phyloP scores from a whole-genome alignment of 768 basidiomycete species.

The Tricholoma flavovirens region DNA sequence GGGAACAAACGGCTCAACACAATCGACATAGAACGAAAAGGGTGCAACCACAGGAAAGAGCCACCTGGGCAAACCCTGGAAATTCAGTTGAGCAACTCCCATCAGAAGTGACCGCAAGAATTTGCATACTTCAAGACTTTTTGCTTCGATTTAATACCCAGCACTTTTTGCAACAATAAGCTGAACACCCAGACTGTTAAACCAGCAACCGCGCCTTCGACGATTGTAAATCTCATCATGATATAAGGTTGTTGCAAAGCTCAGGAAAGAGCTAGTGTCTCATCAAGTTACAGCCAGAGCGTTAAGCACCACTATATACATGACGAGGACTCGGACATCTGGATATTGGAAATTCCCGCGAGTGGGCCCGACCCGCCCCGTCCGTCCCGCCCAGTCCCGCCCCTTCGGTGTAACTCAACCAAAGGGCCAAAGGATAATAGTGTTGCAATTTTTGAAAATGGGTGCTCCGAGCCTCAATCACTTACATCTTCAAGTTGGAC shows the following conservation, averaged over 20 bases:
- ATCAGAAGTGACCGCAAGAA: background rate
- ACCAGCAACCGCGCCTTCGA: background rate
- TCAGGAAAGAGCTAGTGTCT: background rate
- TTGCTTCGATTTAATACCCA: background rate
- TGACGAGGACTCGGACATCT: too few species aligned
- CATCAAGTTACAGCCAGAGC: too few species aligned
- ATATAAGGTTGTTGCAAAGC: background rate
- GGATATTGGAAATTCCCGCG: too few species aligned
- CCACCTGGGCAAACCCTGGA: conserved; percentile 16
- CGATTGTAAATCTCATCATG: background rate
- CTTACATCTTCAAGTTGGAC: too few species aligned
- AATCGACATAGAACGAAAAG: conserved; percentile 23
- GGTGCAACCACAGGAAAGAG: conserved; percentile 22
- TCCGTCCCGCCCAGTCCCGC: too few species aligned
- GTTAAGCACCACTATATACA: background rate
- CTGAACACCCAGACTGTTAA: background rate
- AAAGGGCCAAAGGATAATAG: too few species aligned
- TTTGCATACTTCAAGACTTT: background rate
- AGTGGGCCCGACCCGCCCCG: too few species aligned
- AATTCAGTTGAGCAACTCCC: background rate
- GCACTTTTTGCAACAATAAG: background rate
- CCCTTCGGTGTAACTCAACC: too few species aligned
- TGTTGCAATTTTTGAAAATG: too few species aligned
- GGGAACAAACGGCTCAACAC: conserved; percentile 29
- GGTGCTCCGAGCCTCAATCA: too few species aligned